Evolutionary conservation across 1,284 basidiomycete genomes (phyloP).

Genomic region (Naganishia liquefaciens): DNA sequence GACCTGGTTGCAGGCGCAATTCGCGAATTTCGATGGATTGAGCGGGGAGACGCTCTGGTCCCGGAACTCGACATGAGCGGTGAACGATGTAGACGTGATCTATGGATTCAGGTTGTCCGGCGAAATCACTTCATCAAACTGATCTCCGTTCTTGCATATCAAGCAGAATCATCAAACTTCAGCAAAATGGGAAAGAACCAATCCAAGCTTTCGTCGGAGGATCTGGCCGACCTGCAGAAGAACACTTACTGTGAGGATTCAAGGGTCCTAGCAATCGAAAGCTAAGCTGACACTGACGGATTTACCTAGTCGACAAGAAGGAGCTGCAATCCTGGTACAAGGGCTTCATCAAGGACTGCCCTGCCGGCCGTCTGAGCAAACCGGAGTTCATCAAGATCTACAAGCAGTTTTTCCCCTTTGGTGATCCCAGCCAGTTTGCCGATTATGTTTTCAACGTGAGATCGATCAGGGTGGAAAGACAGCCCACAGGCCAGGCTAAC

Average conservation of each 20-base stretch:
- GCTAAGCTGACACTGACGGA: neutral
- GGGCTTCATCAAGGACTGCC: slow-evolving; percentile 98
- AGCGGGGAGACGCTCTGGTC: too few species aligned
- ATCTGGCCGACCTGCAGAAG: slow-evolving; percentile 94
- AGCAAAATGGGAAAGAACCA: slow-evolving; percentile 84
- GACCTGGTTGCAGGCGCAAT: too few species aligned
- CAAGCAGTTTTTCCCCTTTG: slow-evolving; percentile 99
- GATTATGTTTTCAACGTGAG: slow-evolving; percentile 91
- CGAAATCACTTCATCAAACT: too few species aligned
- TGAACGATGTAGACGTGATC: too few species aligned
- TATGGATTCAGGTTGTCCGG: too few species aligned
- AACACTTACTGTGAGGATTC: slow-evolving; percentile 87
- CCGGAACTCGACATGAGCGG: too few species aligned
- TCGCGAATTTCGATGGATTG: too few species aligned
- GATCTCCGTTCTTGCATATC: too few species aligned
- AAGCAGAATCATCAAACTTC: too few species aligned
- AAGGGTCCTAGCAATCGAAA: too few species aligned
- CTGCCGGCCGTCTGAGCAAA: slow-evolving; percentile 94
- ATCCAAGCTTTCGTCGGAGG: slow-evolving; percentile 91
- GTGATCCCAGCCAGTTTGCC: slow-evolving; percentile 94
- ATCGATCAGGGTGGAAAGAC: neutral
- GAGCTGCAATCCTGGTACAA: slow-evolving; percentile 99
- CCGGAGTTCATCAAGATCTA: slow-evolving; percentile 94
- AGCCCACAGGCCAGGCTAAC: neutral
- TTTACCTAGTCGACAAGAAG: slow-evolving; percentile 87